phyloP scores from a whole-genome alignment of 208 protist genomes.

The Trypanosoma rangeli region DNA sequence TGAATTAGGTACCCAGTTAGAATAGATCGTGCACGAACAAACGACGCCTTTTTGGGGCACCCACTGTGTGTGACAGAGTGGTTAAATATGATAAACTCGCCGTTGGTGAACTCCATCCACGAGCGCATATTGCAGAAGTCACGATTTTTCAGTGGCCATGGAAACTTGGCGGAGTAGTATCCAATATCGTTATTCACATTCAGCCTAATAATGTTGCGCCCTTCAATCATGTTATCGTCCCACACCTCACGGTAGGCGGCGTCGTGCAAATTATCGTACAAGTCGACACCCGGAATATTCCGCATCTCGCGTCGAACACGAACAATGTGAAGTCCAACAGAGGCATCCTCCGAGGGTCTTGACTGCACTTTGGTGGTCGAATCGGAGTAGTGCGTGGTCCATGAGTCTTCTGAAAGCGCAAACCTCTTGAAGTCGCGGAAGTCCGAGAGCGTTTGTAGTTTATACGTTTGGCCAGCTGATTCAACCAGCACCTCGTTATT shows the following conservation, averaged over 20 bases:
- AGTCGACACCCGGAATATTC: constrained; percentile 51
- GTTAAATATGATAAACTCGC: constrained; percentile 92
- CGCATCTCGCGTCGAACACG: constrained; percentile 69
- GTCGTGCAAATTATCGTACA: constrained; percentile 90
- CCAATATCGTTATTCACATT: constrained; percentile 89
- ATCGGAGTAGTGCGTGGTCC: constrained; percentile 60
- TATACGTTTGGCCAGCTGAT: constrained; percentile 47
- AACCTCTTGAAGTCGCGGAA: constrained; percentile 63
- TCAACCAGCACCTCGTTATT: constrained; percentile 38
- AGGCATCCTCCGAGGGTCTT: constrained; percentile 44
- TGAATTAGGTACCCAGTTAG: constrained; percentile 83
- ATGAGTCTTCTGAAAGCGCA: constrained; percentile 41
- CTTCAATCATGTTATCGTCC: constrained; percentile 87
- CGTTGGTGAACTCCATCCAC: constrained; percentile 92
- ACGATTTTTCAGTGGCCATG: constrained; percentile 82
- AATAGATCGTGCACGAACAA: constrained; percentile 82
- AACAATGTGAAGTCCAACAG: constrained; percentile 75
- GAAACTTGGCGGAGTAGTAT: constrained; percentile 89
- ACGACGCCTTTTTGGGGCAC: constrained; percentile 76
- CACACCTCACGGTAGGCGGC: constrained; percentile 79
- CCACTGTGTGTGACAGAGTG: constrained; percentile 79
- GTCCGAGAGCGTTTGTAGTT: constrained; percentile 67
- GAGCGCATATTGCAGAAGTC: constrained; percentile 92
- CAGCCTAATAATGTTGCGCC: constrained; percentile 81
- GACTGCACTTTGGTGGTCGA: constrained; percentile 50